phyloP scores from a whole-genome alignment of 805 yeast genomes.

The Maudiozyma barnettii region DNA sequence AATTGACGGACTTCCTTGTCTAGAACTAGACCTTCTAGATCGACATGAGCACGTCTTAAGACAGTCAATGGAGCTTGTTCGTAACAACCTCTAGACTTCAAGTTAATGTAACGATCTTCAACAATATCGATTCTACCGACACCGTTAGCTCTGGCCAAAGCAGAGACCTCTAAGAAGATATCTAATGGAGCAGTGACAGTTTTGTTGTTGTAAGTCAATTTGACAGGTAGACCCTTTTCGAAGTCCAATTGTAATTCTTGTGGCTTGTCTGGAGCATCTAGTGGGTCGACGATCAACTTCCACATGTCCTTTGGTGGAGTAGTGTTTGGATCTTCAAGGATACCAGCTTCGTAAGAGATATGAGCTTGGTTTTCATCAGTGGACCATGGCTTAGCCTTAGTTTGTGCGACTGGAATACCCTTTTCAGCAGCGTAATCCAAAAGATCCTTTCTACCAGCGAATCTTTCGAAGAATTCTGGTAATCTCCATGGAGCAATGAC shows the following conservation, averaged over 20 bases:
- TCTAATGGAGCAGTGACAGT: conserved; percentile 84
- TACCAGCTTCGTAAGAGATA: conserved; percentile 98
- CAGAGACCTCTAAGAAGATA: conserved; percentile 83
- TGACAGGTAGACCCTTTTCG: conserved; percentile 79
- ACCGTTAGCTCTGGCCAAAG: conserved; percentile 97
- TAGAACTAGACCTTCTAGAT: conserved; percentile 90
- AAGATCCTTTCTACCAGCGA: conserved; percentile 96
- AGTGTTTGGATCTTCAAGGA: conserved; percentile 94
- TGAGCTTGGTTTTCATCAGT: conserved; percentile 99
- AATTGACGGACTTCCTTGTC: conserved; percentile 97
- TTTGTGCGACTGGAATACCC: conserved; percentile 90
- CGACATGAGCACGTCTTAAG: conserved; percentile 89
- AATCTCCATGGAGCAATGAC: conserved; percentile 99
- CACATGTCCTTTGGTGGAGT: conserved; percentile 99
- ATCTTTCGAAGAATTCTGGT: conserved; percentile 87
- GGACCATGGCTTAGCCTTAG: conserved; percentile 99
- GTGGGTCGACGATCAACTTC: conserved; percentile 95
- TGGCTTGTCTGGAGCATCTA: conserved; percentile 88
- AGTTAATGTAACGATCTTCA: conserved; percentile 97
- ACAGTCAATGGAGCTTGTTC: conserved; percentile 98
- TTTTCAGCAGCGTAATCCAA: conserved; percentile 88
- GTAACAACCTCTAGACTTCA: conserved; percentile 98
- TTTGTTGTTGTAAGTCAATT: conserved; percentile 56
- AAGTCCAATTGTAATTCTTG: conserved; percentile 80
- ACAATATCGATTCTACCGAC: conserved; percentile 99